phyloP scores from a whole-genome alignment of 1,284 basidiomycete genomes.

The Rhodofomes roseus region DNA sequence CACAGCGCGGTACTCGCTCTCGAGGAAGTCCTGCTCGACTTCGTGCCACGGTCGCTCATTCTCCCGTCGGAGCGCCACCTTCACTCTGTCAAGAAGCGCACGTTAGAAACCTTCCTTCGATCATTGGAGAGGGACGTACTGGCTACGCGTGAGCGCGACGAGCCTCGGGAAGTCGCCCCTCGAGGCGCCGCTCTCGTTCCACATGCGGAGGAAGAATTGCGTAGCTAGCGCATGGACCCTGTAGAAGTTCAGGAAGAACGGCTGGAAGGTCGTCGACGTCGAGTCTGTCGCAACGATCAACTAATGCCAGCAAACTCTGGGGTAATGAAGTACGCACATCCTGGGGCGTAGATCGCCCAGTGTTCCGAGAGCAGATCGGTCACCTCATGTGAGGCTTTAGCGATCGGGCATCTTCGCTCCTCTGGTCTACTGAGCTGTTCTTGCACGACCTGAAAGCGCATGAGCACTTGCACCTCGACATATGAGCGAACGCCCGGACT shows the following conservation, averaged over 20 bases:
- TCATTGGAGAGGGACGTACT: conserved; percentile 49
- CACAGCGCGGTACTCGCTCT: conserved; percentile 83
- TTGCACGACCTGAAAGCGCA: conserved; percentile 56
- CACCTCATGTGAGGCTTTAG: conserved; percentile 82
- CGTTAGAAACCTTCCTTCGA: background rate
- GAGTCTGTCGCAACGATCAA: conserved; percentile 43
- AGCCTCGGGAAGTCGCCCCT: conserved; percentile 80
- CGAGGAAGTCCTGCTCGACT: conserved; percentile 82
- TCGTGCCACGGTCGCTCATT: conserved; percentile 80
- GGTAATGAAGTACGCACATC: conserved; percentile 46
- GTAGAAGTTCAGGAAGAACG: conserved; percentile 86
- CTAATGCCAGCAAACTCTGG: background rate
- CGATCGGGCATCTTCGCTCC: conserved; percentile 83
- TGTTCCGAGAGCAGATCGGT: conserved; percentile 87
- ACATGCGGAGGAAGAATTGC: conserved; percentile 92
- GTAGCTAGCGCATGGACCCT: conserved; percentile 82
- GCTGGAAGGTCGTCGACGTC: conserved; percentile 81
- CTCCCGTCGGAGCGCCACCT: conserved; percentile 76
- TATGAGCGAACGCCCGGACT: background rate
- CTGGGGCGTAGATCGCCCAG: conserved; percentile 78
- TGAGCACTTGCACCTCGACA: no score
- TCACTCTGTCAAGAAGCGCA: conserved; percentile 48
- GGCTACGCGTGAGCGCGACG: conserved; percentile 80
- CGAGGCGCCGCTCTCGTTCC: conserved; percentile 88
- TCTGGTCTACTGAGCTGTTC: conserved; percentile 81